These are phyloP conservation scores for Chaetomiaceae sp. DNA, from an alignment of 2,329 filamentous ascomycete genomes.

Conservation along the genomic window DNA sequence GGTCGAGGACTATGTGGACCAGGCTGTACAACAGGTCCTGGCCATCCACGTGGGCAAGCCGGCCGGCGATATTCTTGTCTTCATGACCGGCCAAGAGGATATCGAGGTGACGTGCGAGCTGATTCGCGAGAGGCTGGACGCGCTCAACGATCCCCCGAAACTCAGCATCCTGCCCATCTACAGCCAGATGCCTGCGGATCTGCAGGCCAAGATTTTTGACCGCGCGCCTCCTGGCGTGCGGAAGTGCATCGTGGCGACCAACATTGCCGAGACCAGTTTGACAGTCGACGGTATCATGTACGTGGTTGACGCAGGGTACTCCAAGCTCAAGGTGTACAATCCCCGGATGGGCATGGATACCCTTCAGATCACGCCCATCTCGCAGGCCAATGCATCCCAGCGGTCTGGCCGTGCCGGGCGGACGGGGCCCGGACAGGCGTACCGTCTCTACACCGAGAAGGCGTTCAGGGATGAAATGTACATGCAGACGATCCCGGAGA, in stretches of 20 bases:
- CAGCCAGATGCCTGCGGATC: slow-evolving; percentile 97
- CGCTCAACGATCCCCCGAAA: slow-evolving; percentile 91
- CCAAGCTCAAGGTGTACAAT: slow-evolving; percentile 98
- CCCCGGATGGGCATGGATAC: slow-evolving; percentile 99
- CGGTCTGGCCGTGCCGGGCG: slow-evolving; percentile 89
- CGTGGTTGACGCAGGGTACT: slow-evolving; percentile 93
- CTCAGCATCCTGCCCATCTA: slow-evolving; percentile 95
- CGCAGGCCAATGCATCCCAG: slow-evolving; percentile 92
- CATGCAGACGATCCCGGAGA: slow-evolving; percentile 94
- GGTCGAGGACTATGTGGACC: slow-evolving; percentile 96
- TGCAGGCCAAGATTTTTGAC: slow-evolving; percentile 98
- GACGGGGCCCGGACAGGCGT: slow-evolving; percentile 93
- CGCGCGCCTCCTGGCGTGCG: slow-evolving; percentile 82
- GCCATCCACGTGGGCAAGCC: slow-evolving; percentile 96
- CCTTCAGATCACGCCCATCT: slow-evolving; percentile 94
- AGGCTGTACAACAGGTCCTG: slow-evolving; percentile 90
- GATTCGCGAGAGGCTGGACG: slow-evolving; percentile 77
- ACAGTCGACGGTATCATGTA: slow-evolving; percentile 99
- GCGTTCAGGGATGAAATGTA: slow-evolving; percentile 96
- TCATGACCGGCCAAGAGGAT: slow-evolving; percentile 99
- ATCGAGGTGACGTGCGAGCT: slow-evolving; percentile 96
- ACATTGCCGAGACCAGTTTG: slow-evolving; percentile 96
- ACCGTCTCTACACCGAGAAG: slow-evolving; percentile 87
- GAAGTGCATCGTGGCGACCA: slow-evolving; percentile 97
- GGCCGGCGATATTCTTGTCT: slow-evolving; percentile 88